phyloP scores from a whole-genome alignment of 108 stramenopile species.

The Nitzschia sp. region DNA sequence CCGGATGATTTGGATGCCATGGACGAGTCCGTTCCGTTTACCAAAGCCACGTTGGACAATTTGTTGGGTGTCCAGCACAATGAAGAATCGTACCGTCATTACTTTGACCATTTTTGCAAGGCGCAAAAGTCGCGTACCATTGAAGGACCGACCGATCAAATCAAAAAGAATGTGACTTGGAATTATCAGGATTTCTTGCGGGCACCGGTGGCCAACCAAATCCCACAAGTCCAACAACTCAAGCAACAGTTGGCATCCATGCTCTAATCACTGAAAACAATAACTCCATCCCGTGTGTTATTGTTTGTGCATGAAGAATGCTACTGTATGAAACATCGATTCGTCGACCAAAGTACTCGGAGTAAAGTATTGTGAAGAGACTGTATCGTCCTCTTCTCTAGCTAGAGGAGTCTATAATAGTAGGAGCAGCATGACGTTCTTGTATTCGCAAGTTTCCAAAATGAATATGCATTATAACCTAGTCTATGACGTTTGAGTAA shows the following conservation, averaged over 20 bases:
- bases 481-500: too few species aligned
- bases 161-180: constrained; percentile 40
- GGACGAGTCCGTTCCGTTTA: constrained; percentile 63
- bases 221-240: constrained; percentile 37
- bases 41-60: constrained; percentile 50
- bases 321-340: too few species aligned
- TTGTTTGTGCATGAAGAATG: too few species aligned
- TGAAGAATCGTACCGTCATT: constrained; percentile 44
- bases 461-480: too few species aligned
- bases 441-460: too few species aligned
- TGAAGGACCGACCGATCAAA: constrained; percentile 22
- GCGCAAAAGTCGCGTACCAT: constrained; percentile 33
- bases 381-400: too few species aligned
- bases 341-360: too few species aligned
- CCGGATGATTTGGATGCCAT: constrained; percentile 66
- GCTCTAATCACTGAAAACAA: too few species aligned
- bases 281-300: too few species aligned
- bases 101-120: constrained; percentile 39
- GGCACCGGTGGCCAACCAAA: constrained; percentile 34
- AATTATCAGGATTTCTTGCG: constrained; percentile 35
- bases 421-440: too few species aligned
- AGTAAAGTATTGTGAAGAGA: too few species aligned
- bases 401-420: too few species aligned
- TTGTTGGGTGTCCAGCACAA: constrained; percentile 42
- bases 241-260: constrained; percentile 15